Evolutionary conservation across 2,329 filamentous ascomycete genomes (phyloP), one percentile per base, ranked within the genome.

Genomic region (Coleophoma eucalyptorum): DNA sequence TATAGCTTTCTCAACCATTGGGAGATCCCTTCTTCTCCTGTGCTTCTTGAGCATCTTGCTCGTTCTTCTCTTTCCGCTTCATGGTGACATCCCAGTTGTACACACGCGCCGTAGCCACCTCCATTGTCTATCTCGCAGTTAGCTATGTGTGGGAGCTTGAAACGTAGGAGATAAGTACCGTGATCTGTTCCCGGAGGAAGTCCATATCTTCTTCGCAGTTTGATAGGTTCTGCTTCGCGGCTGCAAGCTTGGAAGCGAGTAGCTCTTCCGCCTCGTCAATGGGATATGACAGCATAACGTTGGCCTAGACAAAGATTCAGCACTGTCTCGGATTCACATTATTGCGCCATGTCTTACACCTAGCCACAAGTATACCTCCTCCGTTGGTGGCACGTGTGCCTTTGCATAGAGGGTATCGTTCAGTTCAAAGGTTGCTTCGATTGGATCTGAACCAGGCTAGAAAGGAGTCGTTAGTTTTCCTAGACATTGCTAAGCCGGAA

Each of bases 1-100:
- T 49, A 33, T 48, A 46, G 15, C 32, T 18, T 46, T 21, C 16
- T 51, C 42, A 66, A 37, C 64, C 64, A 52, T 66, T 65, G 18
- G 64, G 58, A 21, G 61, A 60, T 13, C 63, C 62, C 48, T 58
- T 59, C 57, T 65, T 68, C 43, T 62, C 65, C 41, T 53, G 54
- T 32, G 61, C 62, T 53, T 66, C 66, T 40, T 61, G 52, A 4
- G 59, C 64, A 18, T 70, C 83, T 55, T 83, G 80, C 37, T 87
- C 84, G 3, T 72, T 77, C 69, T 91, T 94, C 54, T 96, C 91
- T 76, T 96, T 97, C 61, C 94, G 80, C 72, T 95, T 90, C 75
- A 96, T 89, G 41, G 93, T 90, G 4, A 99, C 91, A 65, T 99
- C 94, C 93, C 94, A 97, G 71, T 99, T 99, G 72, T 99, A 97